A percentile compares a stretch with the other conserved stretches of the same genome.
phyloP scores from a whole-genome alignment of 495 filamentous ascomycete species.

The Pseudotulostoma volvatum region DNA sequence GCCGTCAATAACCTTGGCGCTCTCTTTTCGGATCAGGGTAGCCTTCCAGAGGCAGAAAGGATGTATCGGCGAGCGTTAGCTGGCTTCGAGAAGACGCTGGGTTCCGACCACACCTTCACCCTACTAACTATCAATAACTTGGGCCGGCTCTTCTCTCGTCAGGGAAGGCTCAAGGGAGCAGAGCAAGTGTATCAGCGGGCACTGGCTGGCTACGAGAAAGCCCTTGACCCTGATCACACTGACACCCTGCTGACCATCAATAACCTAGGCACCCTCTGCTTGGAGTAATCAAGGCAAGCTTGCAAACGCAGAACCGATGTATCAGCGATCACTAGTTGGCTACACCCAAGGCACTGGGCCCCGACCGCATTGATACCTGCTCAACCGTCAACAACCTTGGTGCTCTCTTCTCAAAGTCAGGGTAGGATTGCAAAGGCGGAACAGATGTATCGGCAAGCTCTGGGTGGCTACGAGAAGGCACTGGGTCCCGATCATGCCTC shows the following conservation, averaged over 20 bases:
- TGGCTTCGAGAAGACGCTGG: slow-evolving; percentile 12
- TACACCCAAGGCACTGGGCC: slow-evolving; percentile 17
- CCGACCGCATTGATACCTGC: slow-evolving; percentile 24
- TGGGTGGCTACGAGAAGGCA: slow-evolving; percentile 10
- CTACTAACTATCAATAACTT: slow-evolving; percentile 22
- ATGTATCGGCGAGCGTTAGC: slow-evolving; percentile 9
- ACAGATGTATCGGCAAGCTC: slow-evolving; percentile 6
- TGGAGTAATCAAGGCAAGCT: slow-evolving; percentile 12
- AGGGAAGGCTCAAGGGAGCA: slow-evolving; percentile 14
- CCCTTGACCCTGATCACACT: slow-evolving; percentile 13
- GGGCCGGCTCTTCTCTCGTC: slow-evolving; percentile 8
- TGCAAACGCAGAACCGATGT: slow-evolving; percentile 16
- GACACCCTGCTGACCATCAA: slow-evolving; percentile 14
- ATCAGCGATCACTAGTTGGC: slow-evolving; percentile 9
- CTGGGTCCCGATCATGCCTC: slow-evolving; percentile 13
- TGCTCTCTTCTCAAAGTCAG: slow-evolving; percentile 6
- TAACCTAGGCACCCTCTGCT: slow-evolving; percentile 12
- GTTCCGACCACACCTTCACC: slow-evolving; percentile 23
- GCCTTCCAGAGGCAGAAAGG: slow-evolving; percentile 19
- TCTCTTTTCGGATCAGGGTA: slow-evolving; percentile 9
- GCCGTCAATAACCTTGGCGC: slow-evolving; percentile 14
- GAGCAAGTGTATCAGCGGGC: slow-evolving; percentile 12
- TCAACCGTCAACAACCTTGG: slow-evolving; percentile 20
- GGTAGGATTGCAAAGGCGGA: slow-evolving; percentile 17
- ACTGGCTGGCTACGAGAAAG: slow-evolving; percentile 8